Conservation (phyloP, 2,329 filamentous ascomycete species). For the Fusarium tricinctum region DNA sequence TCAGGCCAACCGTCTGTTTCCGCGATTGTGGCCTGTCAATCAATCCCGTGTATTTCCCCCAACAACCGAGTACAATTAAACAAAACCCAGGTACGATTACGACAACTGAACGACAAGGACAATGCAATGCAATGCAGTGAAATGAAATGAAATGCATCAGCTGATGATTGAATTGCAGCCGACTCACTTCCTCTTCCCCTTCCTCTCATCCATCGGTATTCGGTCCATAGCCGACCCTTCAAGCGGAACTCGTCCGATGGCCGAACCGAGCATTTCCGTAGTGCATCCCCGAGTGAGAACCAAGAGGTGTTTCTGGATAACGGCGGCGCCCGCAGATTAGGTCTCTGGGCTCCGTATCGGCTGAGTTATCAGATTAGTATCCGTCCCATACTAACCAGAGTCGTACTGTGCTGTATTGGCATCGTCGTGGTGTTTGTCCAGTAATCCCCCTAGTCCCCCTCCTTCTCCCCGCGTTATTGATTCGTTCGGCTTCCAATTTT, state of each 20-base stretch:
- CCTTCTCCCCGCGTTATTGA: constrained; percentile 34
- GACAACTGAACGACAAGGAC: background rate
- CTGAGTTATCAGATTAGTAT: constrained; percentile 14
- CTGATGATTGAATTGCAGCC: background rate
- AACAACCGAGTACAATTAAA: constrained; percentile 16
- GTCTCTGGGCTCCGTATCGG: background rate
- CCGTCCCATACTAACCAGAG: too few relatives aligned
- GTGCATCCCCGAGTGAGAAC: constrained; percentile 22
- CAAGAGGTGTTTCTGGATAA: too few relatives aligned
- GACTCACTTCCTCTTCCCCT: background rate
- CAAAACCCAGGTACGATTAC: constrained; percentile 15
- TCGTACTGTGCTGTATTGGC: too few relatives aligned
- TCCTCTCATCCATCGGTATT: background rate
- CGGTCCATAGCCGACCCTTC: constrained; percentile 12
- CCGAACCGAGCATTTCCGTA: constrained; percentile 49
- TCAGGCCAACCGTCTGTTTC: constrained; percentile 25
- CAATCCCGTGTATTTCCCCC: constrained; percentile 8
- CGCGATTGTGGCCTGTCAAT: constrained; percentile 36
- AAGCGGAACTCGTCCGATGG: constrained; percentile 38
- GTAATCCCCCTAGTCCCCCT: background rate
- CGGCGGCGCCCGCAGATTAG: too few relatives aligned
- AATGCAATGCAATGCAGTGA: background rate
- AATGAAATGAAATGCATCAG: background rate
- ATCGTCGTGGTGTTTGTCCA: background rate
- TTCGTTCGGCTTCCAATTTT: constrained; percentile 7